A percentile compares a stretch with the other conserved stretches of the same genome.
Evolutionary conservation across 2,329 filamentous ascomycete species (phyloP).

Genomic region (Venturia nashicola): DNA sequence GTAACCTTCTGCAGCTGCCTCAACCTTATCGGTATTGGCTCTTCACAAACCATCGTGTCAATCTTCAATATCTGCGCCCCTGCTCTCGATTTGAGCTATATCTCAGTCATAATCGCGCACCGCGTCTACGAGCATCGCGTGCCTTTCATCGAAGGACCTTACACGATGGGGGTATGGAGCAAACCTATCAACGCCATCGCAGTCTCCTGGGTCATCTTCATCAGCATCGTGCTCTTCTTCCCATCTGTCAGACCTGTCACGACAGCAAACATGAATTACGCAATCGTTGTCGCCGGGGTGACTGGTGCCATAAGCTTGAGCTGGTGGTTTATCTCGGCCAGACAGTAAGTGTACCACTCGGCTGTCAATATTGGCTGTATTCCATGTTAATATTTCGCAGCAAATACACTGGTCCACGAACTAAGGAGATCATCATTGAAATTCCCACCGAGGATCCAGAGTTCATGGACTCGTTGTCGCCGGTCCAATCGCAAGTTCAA

Average conservation of each 20-base stretch:
- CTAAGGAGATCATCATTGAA: constrained; percentile 37
- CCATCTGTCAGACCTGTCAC: constrained; percentile 31
- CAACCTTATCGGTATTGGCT: constrained; percentile 40
- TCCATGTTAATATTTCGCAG: constrained; percentile 19
- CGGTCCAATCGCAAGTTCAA: not conserved
- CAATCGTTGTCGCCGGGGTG: constrained; percentile 31
- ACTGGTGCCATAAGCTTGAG: constrained; percentile 36
- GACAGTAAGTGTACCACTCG: constrained; percentile 18
- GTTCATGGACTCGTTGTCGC: constrained; percentile 6
- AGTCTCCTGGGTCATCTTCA: constrained; percentile 49
- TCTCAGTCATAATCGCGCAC: constrained; percentile 48
- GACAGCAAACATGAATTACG: constrained; percentile 35
- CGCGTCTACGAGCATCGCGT: constrained; percentile 40
- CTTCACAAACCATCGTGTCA: constrained; percentile 35
- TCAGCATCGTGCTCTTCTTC: constrained; percentile 47
- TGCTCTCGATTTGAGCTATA: constrained; percentile 40
- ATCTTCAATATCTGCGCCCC: constrained; percentile 37
- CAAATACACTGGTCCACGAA: constrained; percentile 47
- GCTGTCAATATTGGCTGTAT: not conserved
- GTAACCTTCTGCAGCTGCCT: constrained; percentile 43
- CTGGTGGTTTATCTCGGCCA: constrained; percentile 32
- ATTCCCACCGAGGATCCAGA: constrained; percentile 30
- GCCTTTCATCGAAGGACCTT: constrained; percentile 44
- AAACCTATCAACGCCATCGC: constrained; percentile 43
- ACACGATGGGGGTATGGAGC: constrained; percentile 44